Conservation (phyloP, 495 filamentous ascomycete species). For the Staphylotrichum tortipilum region DNA sequence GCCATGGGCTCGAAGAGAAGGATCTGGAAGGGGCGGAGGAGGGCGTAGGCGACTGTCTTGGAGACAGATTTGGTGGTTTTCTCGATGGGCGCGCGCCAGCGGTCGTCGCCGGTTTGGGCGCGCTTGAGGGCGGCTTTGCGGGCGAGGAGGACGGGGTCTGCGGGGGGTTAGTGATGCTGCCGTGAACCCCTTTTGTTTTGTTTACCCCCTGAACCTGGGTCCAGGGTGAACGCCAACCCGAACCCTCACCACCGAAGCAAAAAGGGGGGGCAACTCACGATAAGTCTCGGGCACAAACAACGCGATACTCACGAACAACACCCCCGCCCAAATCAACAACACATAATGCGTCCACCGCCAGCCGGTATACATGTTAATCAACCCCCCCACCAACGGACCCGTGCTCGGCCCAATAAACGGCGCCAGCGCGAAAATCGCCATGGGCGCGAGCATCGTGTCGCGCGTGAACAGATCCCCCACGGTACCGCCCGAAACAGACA, state of each 20-base stretch:
- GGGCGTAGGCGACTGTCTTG: slow-evolving; percentile 58
- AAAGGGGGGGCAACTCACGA: slow-evolving; percentile 39
- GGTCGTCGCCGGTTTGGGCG: slow-evolving; percentile 69
- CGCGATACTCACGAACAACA: slow-evolving; percentile 52
- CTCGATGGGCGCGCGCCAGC: slow-evolving; percentile 77
- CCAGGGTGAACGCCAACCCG: too few species aligned
- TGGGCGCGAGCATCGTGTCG: slow-evolving; percentile 57
- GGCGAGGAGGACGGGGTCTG: too few species aligned
- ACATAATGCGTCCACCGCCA: slow-evolving; percentile 93
- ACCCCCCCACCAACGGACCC: slow-evolving; percentile 50
- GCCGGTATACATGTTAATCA: slow-evolving; percentile 62
- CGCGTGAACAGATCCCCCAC: slow-evolving; percentile 81
- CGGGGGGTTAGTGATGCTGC: too few species aligned
- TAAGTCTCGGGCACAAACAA: slow-evolving; percentile 89
- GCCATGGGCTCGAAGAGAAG: slow-evolving; percentile 83
- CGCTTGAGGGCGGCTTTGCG: too few species aligned
- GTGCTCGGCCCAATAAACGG: slow-evolving; percentile 66
- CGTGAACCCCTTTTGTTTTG: too few species aligned
- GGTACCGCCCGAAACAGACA: slow-evolving; percentile 84
- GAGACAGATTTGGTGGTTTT: slow-evolving; percentile 61
- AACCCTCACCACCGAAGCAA: too few species aligned
- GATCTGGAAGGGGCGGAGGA: slow-evolving; percentile 74
- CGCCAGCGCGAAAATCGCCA: slow-evolving; percentile 60
- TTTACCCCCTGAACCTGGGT: neutral
- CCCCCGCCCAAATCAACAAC: slow-evolving; percentile 69